Base-by-base conservation (phyloP, 2,329 filamentous ascomycete species). In the Catunica adiposa region DNA sequence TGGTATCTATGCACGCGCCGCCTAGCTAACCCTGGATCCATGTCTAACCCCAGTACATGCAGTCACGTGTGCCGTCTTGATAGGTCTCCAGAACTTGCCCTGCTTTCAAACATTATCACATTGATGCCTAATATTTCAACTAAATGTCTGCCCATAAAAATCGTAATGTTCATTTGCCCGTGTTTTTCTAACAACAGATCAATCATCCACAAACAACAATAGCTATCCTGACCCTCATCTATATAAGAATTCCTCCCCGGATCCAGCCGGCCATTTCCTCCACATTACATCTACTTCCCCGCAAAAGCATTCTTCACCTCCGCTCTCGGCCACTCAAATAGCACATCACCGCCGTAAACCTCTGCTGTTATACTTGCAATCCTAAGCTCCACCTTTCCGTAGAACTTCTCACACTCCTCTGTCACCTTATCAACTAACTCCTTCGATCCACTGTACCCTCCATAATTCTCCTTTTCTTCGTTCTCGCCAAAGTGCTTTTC, bases 401-500 rank as follows among this genome's bases (percentile, higher is more conserved):
- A 83, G 62, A 79, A 83, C 58, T 66, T 69, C 67, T 83, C 80
- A 64, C 80, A 82, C 64, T 81, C 78, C 58, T 70, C 70, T 51
- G 79, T 66, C 38, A 83, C 78, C 64, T 76, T 75, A 53, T 68
- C 68, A 23, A 82, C 79, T 42, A 84, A 69, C 37, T 72, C 72
- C 52, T 72, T 71, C 62, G 79, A 84, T 55, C 84, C 71, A 22
- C 72, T 77, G 56, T 81, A 79, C 11, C 50, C 50, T 9, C 50
- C 50, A 60, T 81, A 79, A 60, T 89, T 85, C 62, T 94, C 88
- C 3, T 83, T 84, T 61, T 94, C 88, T 62, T 94, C 88, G 3
- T 83, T 85, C 62, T 94, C 88, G 46, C 88, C 88, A 73, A 97
- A 97, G 68, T 97, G 90, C 71, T 97, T 98, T 70, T 97, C 90